Conservation (phyloP, 176 grass and related monocot species). For the Melocanna baccifera region DNA sequence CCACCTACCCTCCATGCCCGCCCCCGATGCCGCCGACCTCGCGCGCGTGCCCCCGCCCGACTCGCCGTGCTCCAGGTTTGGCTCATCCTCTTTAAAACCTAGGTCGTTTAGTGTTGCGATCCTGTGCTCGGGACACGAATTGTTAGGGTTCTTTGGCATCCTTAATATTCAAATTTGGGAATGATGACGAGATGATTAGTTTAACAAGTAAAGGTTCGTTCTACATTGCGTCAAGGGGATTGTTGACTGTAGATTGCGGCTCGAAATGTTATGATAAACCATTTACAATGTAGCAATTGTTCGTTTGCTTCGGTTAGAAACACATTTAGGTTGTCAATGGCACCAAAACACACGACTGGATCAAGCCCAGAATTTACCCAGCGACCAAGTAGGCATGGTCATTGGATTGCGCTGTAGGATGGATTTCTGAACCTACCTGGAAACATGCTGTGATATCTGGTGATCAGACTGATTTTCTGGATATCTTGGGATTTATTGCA, state of each 20-base stretch:
- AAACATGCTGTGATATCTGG: neutral
- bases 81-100: neutral
- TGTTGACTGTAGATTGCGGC: neutral
- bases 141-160: neutral
- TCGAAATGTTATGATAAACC: neutral
- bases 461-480: neutral
- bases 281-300: neutral
- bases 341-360: neutral
- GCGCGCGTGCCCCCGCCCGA: slow-evolving; percentile 56
- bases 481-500: neutral
- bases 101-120: neutral
- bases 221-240: neutral
- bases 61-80: slow-evolving; percentile 68
- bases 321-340: neutral
- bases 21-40: slow-evolving; percentile 42
- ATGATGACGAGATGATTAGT: neutral
- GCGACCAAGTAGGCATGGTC: neutral
- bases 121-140: neutral
- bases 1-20: slow-evolving; percentile 52
- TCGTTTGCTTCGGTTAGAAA: neutral
- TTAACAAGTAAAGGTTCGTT: neutral
- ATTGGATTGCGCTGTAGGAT: neutral
- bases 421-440: neutral
- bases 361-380: neutral
- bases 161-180: neutral